Evolutionary conservation across 768 basidiomycete species (phyloP), one percentile per base, ranked within the genome.

Genomic region (Rhizopogon vulgaris): DNA sequence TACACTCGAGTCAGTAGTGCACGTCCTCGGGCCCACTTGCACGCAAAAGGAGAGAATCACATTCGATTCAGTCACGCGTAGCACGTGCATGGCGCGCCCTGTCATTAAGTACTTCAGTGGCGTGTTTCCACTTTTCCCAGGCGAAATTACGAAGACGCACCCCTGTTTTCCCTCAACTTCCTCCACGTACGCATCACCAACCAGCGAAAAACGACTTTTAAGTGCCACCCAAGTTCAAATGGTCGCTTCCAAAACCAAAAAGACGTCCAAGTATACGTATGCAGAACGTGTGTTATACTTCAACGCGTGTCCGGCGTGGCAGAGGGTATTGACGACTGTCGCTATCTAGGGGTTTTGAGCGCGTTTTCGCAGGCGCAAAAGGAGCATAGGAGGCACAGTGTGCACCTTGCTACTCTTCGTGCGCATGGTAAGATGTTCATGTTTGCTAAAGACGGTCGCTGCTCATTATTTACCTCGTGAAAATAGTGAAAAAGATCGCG

Each of bases 401-500:
- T 80, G 6, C 77, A 78, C 58, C 54, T 73, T 12, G 74, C 77
- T 18, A 73, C 74, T 4, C 57, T 80, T 14, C 64, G 74, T 22
- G 74, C 76, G 32, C 76, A 78, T 66, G 68, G 76, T 75, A 58
- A 47, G 58, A n/a, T 34, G 17, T 48, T 15, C 27, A 36, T 12
- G 15, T 25, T 22, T 22, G 30, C 22, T 22, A 22, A 45, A 45
- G 14, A 27, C 10, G 18, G 18, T 46, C 24, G 28, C n/a, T 49
- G 12, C 25, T 48, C 22, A 30, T 30, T 30, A 7, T 40, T 40
- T 25, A 22, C 14, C 34, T 38, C 22, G 28, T 22, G 24, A 14
- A 50, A 47, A 24, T 42, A 78, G 78, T 79, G 18, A 74, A 71
- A 54, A 78, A 72, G 59, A 74, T 64, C 46, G 78, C 78, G 10